phyloP scores from a whole-genome alignment of 2,329 filamentous ascomycete genomes.

The Phoma sp. region DNA sequence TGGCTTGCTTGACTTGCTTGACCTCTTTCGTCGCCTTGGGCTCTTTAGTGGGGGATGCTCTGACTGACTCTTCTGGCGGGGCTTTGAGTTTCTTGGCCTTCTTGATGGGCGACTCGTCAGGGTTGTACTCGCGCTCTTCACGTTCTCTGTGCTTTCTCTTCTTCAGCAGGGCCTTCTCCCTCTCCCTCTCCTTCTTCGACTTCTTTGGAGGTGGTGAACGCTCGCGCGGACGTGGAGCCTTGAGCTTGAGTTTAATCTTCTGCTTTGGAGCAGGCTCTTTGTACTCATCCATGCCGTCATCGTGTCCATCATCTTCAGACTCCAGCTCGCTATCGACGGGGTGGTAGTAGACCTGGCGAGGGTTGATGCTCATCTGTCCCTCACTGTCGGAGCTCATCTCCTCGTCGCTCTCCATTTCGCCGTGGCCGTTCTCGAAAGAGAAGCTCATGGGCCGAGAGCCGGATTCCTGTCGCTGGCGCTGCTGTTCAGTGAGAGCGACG shows the following conservation, averaged over 20 bases:
- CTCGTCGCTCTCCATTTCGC: constrained; percentile 60
- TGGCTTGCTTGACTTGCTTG: constrained; percentile 21
- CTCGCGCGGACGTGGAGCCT: constrained; percentile 20
- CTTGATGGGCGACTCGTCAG: constrained; percentile 37
- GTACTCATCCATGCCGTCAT: constrained; percentile 47
- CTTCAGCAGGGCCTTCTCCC: constrained; percentile 24
- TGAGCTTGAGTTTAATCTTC: constrained; percentile 41
- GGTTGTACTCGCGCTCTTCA: constrained; percentile 34
- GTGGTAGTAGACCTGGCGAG: constrained; percentile 41
- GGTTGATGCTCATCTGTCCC: constrained; percentile 41
- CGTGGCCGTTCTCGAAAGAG: constrained; percentile 70
- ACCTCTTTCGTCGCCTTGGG: constrained; percentile 12
- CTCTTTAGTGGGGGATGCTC: constrained; percentile 22
- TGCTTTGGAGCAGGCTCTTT: constrained; percentile 46
- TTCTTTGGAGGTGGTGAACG: constrained; percentile 24
- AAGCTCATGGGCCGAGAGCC: constrained; percentile 70
- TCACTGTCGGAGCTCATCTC: constrained; percentile 45
- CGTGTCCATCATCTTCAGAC: constrained; percentile 36
- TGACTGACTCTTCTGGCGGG: constrained; percentile 11
- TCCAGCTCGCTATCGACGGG: constrained; percentile 35
- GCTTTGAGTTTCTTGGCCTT: constrained; percentile 41
- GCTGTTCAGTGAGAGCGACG: constrained; percentile 56
- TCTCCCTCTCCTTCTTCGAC: constrained; percentile 26
- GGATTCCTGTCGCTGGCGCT: constrained; percentile 57
- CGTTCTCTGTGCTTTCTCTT: constrained; percentile 39